phyloP scores from a whole-genome alignment of 352 stramenopile genomes.

The Phytophthora pistaciae region DNA sequence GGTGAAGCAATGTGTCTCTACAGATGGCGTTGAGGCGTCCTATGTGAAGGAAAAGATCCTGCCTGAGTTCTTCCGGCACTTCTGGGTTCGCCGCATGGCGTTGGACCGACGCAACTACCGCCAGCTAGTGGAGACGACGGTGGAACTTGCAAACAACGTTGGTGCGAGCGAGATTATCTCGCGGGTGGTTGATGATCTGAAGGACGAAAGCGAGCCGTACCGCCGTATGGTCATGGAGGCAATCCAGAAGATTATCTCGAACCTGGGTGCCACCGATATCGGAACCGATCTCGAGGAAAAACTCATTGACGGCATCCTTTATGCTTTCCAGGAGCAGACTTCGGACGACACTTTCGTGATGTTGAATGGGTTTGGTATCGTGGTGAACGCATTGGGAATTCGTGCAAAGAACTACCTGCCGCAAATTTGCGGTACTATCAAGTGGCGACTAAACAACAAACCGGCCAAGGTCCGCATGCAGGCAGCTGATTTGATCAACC shows the following conservation, averaged over 20 bases:
- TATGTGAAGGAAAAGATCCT: conserved; percentile 99
- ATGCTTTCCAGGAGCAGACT: conserved; percentile 98
- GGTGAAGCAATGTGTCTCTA: conserved; percentile 98
- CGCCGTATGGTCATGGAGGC: conserved; percentile 99
- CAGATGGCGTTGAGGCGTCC: conserved; percentile 97
- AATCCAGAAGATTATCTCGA: conserved; percentile 98
- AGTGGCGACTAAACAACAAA: conserved; percentile 99
- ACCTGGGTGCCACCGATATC: conserved; percentile 97
- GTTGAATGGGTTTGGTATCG: conserved; percentile 98
- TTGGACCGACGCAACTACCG: conserved; percentile 98
- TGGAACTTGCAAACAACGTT: conserved; percentile 99
- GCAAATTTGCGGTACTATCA: conserved; percentile 99
- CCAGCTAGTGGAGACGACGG: conserved; percentile 98
- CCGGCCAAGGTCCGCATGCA: conserved; percentile 99
- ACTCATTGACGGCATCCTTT: conserved; percentile 99
- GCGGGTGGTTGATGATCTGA: conserved; percentile 98
- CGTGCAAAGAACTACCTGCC: conserved; percentile 98
- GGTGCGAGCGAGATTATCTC: conserved; percentile 98
- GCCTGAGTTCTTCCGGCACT: conserved; percentile 99
- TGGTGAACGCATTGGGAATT: conserved; percentile 98
- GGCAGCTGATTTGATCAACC: conserved; percentile 98
- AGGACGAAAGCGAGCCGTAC: conserved; percentile 99
- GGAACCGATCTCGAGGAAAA: conserved; percentile 98
- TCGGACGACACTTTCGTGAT: conserved; percentile 96
- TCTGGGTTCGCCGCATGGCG: conserved; percentile 99